Base-by-base conservation (phyloP, 164 flowering plant genomes). In the Amborella trichopoda region DNA sequence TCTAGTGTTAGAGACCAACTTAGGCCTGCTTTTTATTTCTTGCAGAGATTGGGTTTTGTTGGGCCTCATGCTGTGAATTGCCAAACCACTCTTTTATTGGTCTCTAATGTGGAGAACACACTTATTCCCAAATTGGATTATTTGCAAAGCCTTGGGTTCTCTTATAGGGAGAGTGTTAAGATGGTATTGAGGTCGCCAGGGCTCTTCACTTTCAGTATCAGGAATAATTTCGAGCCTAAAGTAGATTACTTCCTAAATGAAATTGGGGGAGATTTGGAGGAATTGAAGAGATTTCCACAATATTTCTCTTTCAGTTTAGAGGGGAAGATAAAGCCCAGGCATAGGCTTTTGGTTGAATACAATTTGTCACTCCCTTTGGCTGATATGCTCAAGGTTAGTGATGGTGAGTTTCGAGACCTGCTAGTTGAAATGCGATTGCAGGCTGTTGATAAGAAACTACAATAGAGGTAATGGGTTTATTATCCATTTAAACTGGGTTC, bases 231-330 rank as follows among this genome's bases (percentile, higher is more conserved):
- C 13, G 78, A 77, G 77, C 95, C 84, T 0, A 91, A 91, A 40
- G 61, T 80, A 37, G 66, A 87, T 48, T 91, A 81, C 63, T 82
- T 87, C 46, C 73, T 78, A 57, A 70, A 70, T 63, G 90, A 78
- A 34, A 87, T 91, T 94, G 76, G 93, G 58, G 73, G 96, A 68
- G 88, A 78, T 4, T 62, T 87, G 80, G 77, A 63, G 57, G 99
- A 91, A 32, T 40, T 91, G 63, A 75, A 63, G 58, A 82, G 69
- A 46, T 91, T 83, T 42, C 99, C 99, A 0, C 99, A 91, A 49
- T 87, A 83, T 51, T 91, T 87, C 54, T 91, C 96, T 10, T 91
- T 78, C 67, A 87, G 94, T 66, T 70, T 91, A 44, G 95, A 78
- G 66, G 69, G 71, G 44, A 69, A 95, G 67, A 91, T 91, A 24